Conservation (phyloP, 805 yeast genomes). For the Pachysolen tannophilus region DNA sequence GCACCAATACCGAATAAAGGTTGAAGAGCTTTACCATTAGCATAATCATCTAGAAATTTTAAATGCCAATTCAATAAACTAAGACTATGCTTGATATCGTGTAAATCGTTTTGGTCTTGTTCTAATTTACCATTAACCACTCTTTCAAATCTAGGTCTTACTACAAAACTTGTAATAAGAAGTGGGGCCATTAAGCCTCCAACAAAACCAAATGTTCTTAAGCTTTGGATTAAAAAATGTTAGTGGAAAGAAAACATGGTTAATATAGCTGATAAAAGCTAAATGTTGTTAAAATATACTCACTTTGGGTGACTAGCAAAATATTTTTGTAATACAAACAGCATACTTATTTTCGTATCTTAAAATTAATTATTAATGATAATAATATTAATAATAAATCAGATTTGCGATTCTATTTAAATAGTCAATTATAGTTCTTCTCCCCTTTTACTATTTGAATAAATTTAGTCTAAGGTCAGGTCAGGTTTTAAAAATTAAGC, state of each 20-base stretch:
- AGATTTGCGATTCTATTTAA: too few species aligned
- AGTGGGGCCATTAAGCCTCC: constrained; percentile 7
- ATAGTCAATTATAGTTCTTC: too few species aligned
- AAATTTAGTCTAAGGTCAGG: too few species aligned
- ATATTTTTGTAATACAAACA: not conserved
- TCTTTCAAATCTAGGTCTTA: constrained; percentile 5
- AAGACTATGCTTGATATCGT: constrained; percentile 3
- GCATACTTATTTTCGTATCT: not conserved
- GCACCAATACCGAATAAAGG: too few species aligned
- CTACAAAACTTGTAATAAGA: constrained; percentile 1
- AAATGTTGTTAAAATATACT: too few species aligned
- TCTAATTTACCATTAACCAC: not conserved
- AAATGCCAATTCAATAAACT: constrained; percentile 7
- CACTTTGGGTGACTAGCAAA: not conserved
- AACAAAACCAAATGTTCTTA: constrained; percentile 6
- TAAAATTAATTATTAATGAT: too few species aligned
- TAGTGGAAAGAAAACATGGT: not conserved
- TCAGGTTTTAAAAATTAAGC: too few species aligned
- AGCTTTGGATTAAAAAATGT: not conserved
- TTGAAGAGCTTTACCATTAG: not conserved
- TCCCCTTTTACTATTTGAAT: too few species aligned
- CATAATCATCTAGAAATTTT: constrained; percentile 2
- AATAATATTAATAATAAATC: too few species aligned
- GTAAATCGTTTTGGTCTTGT: not conserved
- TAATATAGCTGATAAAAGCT: not conserved